Evolutionary conservation across 352 stramenopile genomes (phyloP).

Genomic region (Blastocystis sp.): DNA sequence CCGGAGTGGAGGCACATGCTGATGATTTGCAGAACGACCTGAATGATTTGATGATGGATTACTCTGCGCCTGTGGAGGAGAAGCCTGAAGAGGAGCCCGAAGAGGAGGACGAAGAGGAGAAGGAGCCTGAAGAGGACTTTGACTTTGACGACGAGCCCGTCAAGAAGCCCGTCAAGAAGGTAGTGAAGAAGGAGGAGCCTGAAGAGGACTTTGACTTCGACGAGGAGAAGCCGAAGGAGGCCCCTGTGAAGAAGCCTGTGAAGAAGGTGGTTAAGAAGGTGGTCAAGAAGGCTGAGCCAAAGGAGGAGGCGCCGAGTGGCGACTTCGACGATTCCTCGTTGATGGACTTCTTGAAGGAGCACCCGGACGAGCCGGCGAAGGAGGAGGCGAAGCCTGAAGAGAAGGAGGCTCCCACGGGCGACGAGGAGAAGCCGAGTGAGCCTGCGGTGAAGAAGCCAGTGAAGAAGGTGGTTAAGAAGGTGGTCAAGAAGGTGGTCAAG

Average conservation of each 20-base stretch:
- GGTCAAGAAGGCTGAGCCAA: neutral
- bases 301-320: neutral
- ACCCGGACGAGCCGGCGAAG: neutral
- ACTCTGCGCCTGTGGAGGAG: neutral
- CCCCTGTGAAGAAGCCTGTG: neutral
- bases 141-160: neutral
- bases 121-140: slow-evolving; percentile 15
- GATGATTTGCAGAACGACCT: neutral
- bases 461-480: slow-evolving; percentile 43
- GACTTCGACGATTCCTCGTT: neutral
- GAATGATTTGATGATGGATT: neutral
- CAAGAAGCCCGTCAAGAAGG: neutral
- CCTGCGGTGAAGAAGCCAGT: slow-evolving; percentile 9
- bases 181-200: neutral
- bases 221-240: slow-evolving; percentile 9
- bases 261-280: slow-evolving; percentile 19
- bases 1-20: neutral
- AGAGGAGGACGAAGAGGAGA: slow-evolving; percentile 4
- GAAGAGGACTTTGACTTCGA: neutral
- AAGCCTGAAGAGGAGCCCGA: slow-evolving; percentile 10
- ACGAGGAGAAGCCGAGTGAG: too few relatives aligned
- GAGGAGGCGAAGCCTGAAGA: slow-evolving; percentile 12
- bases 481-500: slow-evolving; percentile 1
- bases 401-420: neutral
- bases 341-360: neutral